Conservation (phyloP, 495 filamentous ascomycete genomes). For the Aspergillus coremiiformis region DNA sequence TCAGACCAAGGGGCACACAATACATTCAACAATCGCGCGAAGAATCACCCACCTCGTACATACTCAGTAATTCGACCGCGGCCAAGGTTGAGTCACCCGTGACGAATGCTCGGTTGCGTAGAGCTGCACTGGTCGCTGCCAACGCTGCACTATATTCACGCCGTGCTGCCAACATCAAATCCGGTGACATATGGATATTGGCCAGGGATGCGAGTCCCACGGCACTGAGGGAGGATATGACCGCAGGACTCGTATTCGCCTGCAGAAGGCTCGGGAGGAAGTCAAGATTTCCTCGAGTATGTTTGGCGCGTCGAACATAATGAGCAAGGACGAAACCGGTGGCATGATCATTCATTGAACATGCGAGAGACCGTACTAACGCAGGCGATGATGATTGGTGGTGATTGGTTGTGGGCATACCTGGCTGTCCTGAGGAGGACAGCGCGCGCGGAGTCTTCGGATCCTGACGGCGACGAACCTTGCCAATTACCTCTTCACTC, state of each 20-base stretch:
- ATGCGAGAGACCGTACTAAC: background rate
- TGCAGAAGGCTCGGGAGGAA: conserved; percentile 3
- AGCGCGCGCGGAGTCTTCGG: background rate
- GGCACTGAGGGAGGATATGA: conserved; percentile 7
- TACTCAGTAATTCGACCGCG: conserved; percentile 16
- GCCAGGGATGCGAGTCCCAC: conserved; percentile 9
- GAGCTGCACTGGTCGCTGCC: conserved; percentile 13
- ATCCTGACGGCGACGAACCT: background rate
- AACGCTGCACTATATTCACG: conserved; percentile 17
- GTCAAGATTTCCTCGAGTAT: background rate
- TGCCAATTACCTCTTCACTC: conserved; percentile 10
- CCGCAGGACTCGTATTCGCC: background rate
- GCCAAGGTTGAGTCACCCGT: conserved; percentile 12
- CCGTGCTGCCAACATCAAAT: conserved; percentile 8
- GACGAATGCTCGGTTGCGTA: conserved; percentile 9
- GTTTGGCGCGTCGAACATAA: background rate
- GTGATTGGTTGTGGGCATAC: background rate
- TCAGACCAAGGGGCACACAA: too few relatives aligned
- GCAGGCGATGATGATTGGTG: background rate
- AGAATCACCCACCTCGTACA: conserved; percentile 13
- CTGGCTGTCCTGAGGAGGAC: background rate
- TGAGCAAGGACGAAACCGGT: conserved; percentile 3
- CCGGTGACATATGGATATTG: conserved; percentile 6
- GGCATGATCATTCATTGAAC: conserved; percentile 3
- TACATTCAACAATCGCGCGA: too few relatives aligned